Base-by-base conservation (phyloP, 2,329 filamentous ascomycete genomes). In the Thermoascus crustaceus region DNA sequence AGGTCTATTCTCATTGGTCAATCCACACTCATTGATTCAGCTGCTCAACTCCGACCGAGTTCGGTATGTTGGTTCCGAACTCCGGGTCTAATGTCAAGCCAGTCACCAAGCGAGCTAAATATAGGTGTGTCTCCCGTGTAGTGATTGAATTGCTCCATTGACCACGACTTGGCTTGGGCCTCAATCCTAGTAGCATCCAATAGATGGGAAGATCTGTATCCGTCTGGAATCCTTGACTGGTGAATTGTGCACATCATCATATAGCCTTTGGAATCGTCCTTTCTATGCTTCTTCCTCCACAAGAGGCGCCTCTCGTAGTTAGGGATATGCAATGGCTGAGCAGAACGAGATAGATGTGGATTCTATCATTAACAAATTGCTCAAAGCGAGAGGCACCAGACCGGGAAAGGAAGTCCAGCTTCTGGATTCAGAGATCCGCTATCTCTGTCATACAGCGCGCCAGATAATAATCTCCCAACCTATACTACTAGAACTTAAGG, bases 401-500 rank as follows among this genome's bases (percentile, higher is more conserved):
- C 25, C 25, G 3, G 25, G 25, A 3, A 27, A 27, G n/a, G 9
- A 14, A 5, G 10, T 27, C 25, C 25, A 27, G 25, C 25, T 27
- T 27, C n/a, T 27, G 5, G 25, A 27, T 27, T 27, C 25, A 14
- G 25, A 27, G 25, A 27, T 27, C n/a, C n/a, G n/a, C n/a, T 27
- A 27, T 27, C 25, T 27, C 25, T 27, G 25, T 14, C 25, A 27
- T 27, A 27, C 4, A 5, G 25, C 25, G 11, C 25, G 25, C 10
- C 9, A 27, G 5, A 27, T 27, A 10, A n/a, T 27, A 10, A 27
- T 27, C 25, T 27, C 25, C 25, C 25, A 27, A 13, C 25, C 25
- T 27, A 27, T 27, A 27, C n/a, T 27, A 14, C 25, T 27, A 27
- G 25, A 27, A 11, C 25, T 27, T 27, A 14, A 27, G 25, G 25